Base-by-base conservation (phyloP, 257 asterid genomes). In the Rhazya stricta region DNA sequence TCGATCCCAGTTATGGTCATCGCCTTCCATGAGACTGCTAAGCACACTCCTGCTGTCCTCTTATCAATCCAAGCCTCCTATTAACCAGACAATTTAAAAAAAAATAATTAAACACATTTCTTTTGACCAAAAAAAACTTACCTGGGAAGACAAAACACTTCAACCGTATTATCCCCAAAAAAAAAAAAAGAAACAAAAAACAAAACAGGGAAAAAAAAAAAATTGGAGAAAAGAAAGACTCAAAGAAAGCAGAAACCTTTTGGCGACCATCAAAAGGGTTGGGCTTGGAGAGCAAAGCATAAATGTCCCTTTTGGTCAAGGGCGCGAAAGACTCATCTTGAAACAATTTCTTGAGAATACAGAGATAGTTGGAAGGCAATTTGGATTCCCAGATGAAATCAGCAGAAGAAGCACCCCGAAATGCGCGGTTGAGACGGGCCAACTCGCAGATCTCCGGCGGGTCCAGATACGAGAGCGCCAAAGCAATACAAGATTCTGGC, bases 11-110 rank as follows among this genome's bases (percentile, higher is more conserved):
- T 93, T 3, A 93, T 93, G 73, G 87, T 5, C 90, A 93, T 79
- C 34, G 88, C 95, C 84, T 89, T 89, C 5, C 92, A 89, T 56
- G 97, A 91, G 45, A 93, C 81, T 19, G 91, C 88, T 81, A 91
- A 81, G 76, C 95, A 93, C 11, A 88, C 84, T 63, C 97, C 96
- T 79, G 95, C 97, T 3, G 83, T 88, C 65, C 86, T 89, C 90
- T 87, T 93, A 74, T 93, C 96, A 74, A 91, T 84, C 98, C 95
- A 91, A 69, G 87, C 93, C 75, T 86, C 92, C 98, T 93, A 53
- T 67, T 41, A 25, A 36, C 60, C 61, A 46, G 34, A 41, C 76
- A 71, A 75, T 29, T 32, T 15, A 62, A 62, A 25, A 15, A 6
- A 19, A 53, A 53, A n/a, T 1, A 23, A 56, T 57, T 57, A 57